A percentile compares a stretch with the other conserved stretches of the same genome.
phyloP scores from a whole-genome alignment of 1,284 basidiomycete species.

The Sanghuangporus baumii region DNA sequence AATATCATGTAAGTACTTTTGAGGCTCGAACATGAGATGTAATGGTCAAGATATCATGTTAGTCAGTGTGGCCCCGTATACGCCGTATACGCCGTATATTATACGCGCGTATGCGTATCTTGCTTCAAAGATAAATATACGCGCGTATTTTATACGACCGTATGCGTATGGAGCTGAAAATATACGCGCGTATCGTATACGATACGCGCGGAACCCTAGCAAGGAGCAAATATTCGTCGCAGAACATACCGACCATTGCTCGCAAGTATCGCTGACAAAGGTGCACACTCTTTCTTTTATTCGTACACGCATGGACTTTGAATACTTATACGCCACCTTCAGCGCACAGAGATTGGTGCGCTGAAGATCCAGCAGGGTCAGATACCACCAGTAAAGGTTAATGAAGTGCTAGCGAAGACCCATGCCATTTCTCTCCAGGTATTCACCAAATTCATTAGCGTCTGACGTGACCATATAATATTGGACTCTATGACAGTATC shows the following conservation, averaged over 20 bases:
- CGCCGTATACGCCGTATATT: no score
- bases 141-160: no score
- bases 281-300: conserved; percentile 5
- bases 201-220: no score
- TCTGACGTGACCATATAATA: background rate
- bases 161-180: no score
- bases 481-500: conserved; percentile 27
- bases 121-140: no score
- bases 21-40: no score
- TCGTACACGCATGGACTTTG: background rate
- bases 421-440: conserved; percentile 47
- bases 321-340: background rate
- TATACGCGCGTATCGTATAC: no score
- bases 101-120: no score
- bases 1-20: no score
- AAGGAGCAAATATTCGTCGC: background rate
- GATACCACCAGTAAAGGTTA: conserved; percentile 30
- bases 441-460: background rate
- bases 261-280: conserved; percentile 31
- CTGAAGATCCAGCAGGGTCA: conserved; percentile 29
- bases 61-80: no score
- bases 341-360: conserved; percentile 19
- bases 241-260: conserved; percentile 24
- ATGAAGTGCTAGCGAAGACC: conserved; percentile 43
- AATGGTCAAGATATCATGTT: no score